Evolutionary conservation across 2,329 filamentous ascomycete species (phyloP).

Genomic region (Amauroascus niger): DNA sequence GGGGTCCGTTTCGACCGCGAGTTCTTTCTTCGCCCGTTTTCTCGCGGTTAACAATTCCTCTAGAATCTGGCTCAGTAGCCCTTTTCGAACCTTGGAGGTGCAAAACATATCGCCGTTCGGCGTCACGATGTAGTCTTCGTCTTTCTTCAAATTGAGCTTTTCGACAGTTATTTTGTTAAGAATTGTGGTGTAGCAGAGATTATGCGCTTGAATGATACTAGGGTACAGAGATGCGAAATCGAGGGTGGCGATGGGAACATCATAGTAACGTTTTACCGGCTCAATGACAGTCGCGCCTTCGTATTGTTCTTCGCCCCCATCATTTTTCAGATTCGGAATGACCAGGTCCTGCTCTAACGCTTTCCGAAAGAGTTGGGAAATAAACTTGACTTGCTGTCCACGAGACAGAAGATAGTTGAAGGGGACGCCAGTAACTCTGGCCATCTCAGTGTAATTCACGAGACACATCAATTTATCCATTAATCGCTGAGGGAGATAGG

Average conservation of each 20-base stretch:
- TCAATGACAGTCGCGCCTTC: conserved; percentile 98
- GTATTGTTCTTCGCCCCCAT: conserved; percentile 75
- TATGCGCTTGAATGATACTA: conserved; percentile 98
- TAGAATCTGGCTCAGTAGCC: conserved; percentile 85
- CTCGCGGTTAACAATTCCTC: conserved; percentile 84
- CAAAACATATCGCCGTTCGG: conserved; percentile 91
- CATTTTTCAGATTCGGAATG: conserved; percentile 71
- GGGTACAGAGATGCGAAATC: conserved; percentile 99
- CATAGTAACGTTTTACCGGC: conserved; percentile 83
- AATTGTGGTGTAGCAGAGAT: conserved; percentile 92
- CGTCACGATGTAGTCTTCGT: conserved; percentile 92
- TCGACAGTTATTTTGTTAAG: conserved; percentile 70
- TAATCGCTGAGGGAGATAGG: conserved; percentile 82
- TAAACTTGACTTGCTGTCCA: conserved; percentile 94
- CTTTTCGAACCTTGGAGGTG: conserved; percentile 79
- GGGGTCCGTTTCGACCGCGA: conserved; percentile 78
- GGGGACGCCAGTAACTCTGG: conserved; percentile 94
- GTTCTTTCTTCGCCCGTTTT: conserved; percentile 87
- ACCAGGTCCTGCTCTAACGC: conserved; percentile 87
- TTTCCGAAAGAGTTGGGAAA: conserved; percentile 94
- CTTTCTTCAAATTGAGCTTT: conserved; percentile 66
- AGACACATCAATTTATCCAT: conserved; percentile 98
- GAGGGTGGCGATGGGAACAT: conserved; percentile 87
- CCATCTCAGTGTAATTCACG: conserved; percentile 99
- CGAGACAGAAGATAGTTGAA: conserved; percentile 89